These are phyloP conservation scores for Mollisia scopiformis DNA, from an alignment of 2,329 filamentous ascomycete species.

Conservation along the genomic window DNA sequence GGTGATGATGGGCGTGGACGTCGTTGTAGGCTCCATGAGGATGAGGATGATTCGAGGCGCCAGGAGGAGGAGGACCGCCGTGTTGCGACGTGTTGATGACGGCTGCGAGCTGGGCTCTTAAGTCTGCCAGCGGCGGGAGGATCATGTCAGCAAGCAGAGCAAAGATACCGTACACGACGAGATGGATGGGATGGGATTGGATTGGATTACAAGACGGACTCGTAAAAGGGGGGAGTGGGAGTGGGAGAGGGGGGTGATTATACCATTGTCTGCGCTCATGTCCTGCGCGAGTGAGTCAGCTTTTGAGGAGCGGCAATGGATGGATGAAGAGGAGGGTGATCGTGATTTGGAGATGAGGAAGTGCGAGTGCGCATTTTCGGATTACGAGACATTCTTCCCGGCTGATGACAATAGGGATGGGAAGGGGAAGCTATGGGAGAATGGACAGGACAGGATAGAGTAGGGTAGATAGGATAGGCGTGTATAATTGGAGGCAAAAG, in stretches of 20 bases:
- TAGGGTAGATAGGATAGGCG: not conserved
- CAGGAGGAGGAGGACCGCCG: constrained; percentile 12
- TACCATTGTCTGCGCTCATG: constrained; percentile 37
- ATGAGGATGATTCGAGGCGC: too few species aligned
- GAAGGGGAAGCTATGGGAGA: not conserved
- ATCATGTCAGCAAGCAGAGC: constrained; percentile 33
- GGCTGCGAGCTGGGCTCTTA: constrained; percentile 39
- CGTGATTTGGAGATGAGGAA: constrained; percentile 5
- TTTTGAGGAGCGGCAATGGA: constrained; percentile 12
- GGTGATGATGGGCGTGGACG: constrained; percentile 26
- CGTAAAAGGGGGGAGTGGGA: not conserved
- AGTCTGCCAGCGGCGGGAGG: constrained; percentile 32
- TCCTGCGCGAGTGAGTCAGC: constrained; percentile 35
- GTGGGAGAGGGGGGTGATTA: constrained; percentile 12
- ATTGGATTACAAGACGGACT: too few species aligned
- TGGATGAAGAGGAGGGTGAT: too few species aligned
- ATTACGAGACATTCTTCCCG: constrained; percentile 11
- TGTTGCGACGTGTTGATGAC: constrained; percentile 32
- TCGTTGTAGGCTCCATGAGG: constrained; percentile 38
- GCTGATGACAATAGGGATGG: constrained; percentile 1
- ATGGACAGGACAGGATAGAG: not conserved
- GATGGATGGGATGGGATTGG: too few species aligned
- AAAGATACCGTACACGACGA: too few species aligned
- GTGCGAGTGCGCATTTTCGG: constrained; percentile 7
- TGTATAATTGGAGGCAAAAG: not conserved